These are phyloP conservation scores for Huntiella abstrusa DNA, from an alignment of 2,329 filamentous ascomycete genomes.

Conservation along the genomic window DNA sequence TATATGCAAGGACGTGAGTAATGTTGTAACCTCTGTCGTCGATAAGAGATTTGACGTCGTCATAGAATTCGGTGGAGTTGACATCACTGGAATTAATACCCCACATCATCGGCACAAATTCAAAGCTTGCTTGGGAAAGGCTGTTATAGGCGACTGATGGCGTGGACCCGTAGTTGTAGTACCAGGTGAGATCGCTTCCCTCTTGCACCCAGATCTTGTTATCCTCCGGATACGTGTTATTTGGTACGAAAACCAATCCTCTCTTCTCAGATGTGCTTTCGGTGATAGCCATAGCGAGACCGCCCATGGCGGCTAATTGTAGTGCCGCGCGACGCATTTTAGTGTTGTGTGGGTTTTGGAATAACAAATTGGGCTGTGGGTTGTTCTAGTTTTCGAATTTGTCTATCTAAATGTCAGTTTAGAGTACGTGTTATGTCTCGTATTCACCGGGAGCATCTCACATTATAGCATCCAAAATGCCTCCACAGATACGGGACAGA, in stretches of 20 bases:
- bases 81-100: slow-evolving; percentile 17
- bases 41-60: slow-evolving; percentile 37
- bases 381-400: too few relatives aligned
- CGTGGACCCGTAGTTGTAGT: slow-evolving; percentile 55
- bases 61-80: slow-evolving; percentile 40
- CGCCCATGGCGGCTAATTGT: background rate
- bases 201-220: slow-evolving; percentile 43
- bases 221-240: slow-evolving; percentile 35
- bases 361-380: too few relatives aligned
- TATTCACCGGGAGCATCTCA: too few relatives aligned
- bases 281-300: slow-evolving; percentile 16
- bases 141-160: slow-evolving; percentile 35
- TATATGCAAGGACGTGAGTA: slow-evolving; percentile 53
- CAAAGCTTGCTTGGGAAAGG: slow-evolving; percentile 34
- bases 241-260: slow-evolving; percentile 51
- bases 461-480: too few relatives aligned
- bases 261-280: slow-evolving; percentile 37
- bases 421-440: too few relatives aligned
- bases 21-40: slow-evolving; percentile 34
- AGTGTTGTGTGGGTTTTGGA: too few relatives aligned
- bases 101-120: slow-evolving; percentile 38
- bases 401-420: too few relatives aligned
- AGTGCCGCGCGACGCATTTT: background rate
- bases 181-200: slow-evolving; percentile 52
- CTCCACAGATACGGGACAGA: too few relatives aligned